Percentiles rank a stretch among this genome's conserved stretches.
These are phyloP conservation scores for Tausonia pullulans DNA, from an alignment of 1,284 basidiomycete species.

Conservation along the genomic window DNA sequence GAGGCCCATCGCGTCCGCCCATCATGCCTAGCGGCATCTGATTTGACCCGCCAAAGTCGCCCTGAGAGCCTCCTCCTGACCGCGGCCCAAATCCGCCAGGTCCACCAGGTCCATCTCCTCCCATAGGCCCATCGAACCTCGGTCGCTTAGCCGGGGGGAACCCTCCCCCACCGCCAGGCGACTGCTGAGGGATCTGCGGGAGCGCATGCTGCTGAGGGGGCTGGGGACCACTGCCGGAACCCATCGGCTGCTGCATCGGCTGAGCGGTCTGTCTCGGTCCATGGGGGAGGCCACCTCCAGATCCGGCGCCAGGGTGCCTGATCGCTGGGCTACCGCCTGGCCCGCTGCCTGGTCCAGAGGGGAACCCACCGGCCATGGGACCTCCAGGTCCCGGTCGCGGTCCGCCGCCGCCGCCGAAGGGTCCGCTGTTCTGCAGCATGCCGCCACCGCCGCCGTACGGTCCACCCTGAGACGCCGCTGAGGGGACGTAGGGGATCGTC, in stretches of 20 bases:
- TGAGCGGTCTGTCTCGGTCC: background rate
- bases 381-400: background rate
- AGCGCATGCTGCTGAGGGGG: background rate
- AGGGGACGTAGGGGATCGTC: too few relatives aligned
- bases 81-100: conserved; percentile 19
- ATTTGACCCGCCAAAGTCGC: conserved; percentile 3
- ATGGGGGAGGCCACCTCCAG: background rate
- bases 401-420: background rate
- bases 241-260: background rate
- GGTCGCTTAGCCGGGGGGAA: conserved; percentile 53
- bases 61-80: background rate
- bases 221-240: background rate
- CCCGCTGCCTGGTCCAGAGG: background rate
- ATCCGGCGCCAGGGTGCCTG: background rate
- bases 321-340: background rate
- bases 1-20: conserved; percentile 15
- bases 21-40: conserved; percentile 11
- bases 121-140: conserved; percentile 60
- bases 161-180: background rate
- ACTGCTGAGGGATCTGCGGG: conserved; percentile 2
- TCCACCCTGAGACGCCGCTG: too few relatives aligned
- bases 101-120: conserved; percentile 30
- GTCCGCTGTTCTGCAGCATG: too few relatives aligned
- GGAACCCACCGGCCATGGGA: background rate
- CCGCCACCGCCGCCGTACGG: too few relatives aligned